phyloP scores from a whole-genome alignment of 2,329 filamentous ascomycete species.

The Trichophyton mentagrophytes region DNA sequence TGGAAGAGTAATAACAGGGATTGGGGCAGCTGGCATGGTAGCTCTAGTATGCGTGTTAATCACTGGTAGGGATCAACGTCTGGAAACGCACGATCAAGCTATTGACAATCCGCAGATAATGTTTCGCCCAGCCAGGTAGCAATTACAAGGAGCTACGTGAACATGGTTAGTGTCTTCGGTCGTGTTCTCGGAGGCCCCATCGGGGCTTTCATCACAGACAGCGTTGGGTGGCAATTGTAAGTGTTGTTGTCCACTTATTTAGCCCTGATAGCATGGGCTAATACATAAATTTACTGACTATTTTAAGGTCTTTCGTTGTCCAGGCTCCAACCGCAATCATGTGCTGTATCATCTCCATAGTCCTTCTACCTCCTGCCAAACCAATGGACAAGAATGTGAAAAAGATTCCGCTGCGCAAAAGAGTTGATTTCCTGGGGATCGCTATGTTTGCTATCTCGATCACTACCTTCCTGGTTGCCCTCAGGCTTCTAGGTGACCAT shows the following conservation, averaged over 20 bases:
- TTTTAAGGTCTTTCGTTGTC: neutral
- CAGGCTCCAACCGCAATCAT: neutral
- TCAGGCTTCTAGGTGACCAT: constrained; percentile 1
- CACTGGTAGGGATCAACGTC: neutral
- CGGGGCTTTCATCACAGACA: neutral
- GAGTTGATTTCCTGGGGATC: neutral
- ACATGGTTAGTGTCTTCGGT: neutral
- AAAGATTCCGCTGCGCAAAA: neutral
- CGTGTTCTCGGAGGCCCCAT: neutral
- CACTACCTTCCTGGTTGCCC: neutral
- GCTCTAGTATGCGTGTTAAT: neutral
- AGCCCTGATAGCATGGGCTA: neutral
- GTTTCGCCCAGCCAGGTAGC: neutral
- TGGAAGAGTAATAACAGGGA: neutral
- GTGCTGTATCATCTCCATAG: neutral
- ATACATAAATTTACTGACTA: neutral
- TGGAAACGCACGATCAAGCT: neutral
- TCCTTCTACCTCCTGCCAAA: neutral
- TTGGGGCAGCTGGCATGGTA: constrained; percentile 3
- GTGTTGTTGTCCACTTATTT: neutral
- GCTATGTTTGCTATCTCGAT: neutral
- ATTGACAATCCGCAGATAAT: neutral
- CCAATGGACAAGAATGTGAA: neutral
- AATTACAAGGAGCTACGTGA: neutral
- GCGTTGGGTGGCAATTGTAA: neutral